Evolutionary conservation across 441 rosid genomes (phyloP), one percentile per base, ranked within the genome.

Genomic region (Erodium moschatum): DNA sequence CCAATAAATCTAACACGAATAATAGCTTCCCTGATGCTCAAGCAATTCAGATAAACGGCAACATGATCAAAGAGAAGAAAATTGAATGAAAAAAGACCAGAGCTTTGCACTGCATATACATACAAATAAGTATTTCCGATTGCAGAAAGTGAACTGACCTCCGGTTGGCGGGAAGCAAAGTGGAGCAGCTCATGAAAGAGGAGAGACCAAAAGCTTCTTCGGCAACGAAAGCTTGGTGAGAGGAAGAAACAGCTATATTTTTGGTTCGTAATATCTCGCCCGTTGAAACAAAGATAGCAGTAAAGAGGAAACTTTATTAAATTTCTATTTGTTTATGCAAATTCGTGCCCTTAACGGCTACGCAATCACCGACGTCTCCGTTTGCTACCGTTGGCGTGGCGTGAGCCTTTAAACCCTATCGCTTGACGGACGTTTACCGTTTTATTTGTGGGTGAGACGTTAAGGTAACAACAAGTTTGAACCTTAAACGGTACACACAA

Each of bases 221-320:
- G 60, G 7, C 60, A 52, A 52, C n/a, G 60, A 52, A 52, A n/a
- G 20, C 16, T 52, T 52, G 9, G 19, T 5, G 19, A 7, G 19
- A 16, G 19, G 16, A 15, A 50, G 4, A 52, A 52, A 52, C 60
- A 52, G 60, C 60, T 52, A 20, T 52, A 12, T 52, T 52, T 15
- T 52, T 46, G 60, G 60, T 52, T 52, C 60, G 60, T 11, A 52
- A 52, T 52, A 52, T 52, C 60, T 52, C 20, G 60, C 60, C 60
- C 60, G 60, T 52, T 52, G 60, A 52, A 52, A 35, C 40, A 35
- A 35, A 35, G 8, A 35, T 35, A 35, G 40, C 40, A 35, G 40
- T 35, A 35, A 35, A 35, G 40, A 35, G 9, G 40, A 35, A 35
- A 35, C 40, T 42, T 42, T 8, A 42, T 42, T 42, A 42, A 11